These are phyloP conservation scores for Amanita subjunquillea DNA, from an alignment of 768 basidiomycete species.

Conservation along the genomic window DNA sequence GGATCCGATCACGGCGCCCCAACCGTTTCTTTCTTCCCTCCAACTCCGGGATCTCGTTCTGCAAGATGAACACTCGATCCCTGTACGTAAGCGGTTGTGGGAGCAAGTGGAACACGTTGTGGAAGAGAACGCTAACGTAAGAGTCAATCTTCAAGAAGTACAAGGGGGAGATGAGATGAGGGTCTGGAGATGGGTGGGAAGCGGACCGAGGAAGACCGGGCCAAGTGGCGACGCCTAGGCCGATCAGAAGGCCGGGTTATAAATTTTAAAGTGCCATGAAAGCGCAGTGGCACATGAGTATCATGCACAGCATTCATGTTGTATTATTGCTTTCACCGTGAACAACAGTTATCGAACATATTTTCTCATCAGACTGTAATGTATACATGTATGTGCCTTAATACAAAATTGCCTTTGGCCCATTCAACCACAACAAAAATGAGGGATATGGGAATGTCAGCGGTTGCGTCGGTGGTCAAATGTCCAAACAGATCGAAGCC, in stretches of 20 bases:
- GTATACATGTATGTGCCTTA: neutral
- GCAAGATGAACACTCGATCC: conserved; percentile 69
- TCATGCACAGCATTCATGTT: conserved; percentile 1
- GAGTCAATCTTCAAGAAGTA: conserved; percentile 75
- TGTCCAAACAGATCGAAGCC: neutral
- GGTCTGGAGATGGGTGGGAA: conserved; percentile 89
- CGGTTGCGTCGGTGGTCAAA: neutral
- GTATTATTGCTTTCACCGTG: neutral
- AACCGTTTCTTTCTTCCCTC: conserved; percentile 73
- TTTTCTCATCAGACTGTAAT: neutral
- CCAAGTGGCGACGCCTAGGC: neutral
- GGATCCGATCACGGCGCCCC: conserved; percentile 66
- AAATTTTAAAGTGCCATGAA: neutral
- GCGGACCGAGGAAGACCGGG: conserved; percentile 10
- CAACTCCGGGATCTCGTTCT: conserved; percentile 84
- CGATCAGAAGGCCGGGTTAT: neutral
- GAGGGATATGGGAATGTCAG: neutral
- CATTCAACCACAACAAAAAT: neutral
- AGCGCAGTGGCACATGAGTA: neutral
- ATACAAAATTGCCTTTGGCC: conserved; percentile 3
- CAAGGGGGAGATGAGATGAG: conserved; percentile 79
- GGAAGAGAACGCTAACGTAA: conserved; percentile 85
- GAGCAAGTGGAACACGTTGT: conserved; percentile 75
- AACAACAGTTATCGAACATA: neutral
- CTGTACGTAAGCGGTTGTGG: conserved; percentile 63